phyloP scores from a whole-genome alignment of 2,329 filamentous ascomycete genomes.

The Xylaria sp. region DNA sequence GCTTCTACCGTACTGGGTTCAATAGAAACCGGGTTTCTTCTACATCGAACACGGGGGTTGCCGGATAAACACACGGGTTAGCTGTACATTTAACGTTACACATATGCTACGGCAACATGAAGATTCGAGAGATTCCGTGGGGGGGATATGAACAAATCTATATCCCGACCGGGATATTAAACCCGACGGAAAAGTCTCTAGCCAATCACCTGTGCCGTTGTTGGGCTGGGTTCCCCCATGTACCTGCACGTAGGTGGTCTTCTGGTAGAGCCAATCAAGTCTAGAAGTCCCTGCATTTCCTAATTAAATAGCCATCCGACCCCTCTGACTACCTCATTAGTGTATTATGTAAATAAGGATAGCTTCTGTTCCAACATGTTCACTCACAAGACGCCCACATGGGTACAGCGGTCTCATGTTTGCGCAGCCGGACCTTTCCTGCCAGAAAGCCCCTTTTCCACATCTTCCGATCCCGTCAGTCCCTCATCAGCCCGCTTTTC shows the following conservation, averaged over 20 bases:
- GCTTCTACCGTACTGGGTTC: no score
- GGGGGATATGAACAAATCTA: background rate
- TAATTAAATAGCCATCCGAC: no score
- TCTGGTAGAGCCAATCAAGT: background rate
- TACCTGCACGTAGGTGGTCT: background rate
- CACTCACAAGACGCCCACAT: background rate
- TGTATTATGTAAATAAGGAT: background rate
- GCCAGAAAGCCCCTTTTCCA: conserved; percentile 11
- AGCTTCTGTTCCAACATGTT: background rate
- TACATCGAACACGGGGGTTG: no score
- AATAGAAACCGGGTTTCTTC: no score
- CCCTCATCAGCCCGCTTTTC: conserved; percentile 7
- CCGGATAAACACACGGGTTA: background rate
- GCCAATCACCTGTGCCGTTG: background rate
- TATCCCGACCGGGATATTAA: no score
- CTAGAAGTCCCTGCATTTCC: background rate
- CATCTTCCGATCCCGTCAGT: background rate
- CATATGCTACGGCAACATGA: background rate
- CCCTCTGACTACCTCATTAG: background rate
- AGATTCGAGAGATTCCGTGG: background rate
- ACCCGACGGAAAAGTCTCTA: background rate
- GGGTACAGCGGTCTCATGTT: conserved; percentile 10
- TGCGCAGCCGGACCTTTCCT: background rate
- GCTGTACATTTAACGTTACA: conserved; percentile 18
- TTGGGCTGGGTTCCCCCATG: background rate